Conservation (phyloP, 2,329 filamentous ascomycete species). For the Eutypa lata region DNA sequence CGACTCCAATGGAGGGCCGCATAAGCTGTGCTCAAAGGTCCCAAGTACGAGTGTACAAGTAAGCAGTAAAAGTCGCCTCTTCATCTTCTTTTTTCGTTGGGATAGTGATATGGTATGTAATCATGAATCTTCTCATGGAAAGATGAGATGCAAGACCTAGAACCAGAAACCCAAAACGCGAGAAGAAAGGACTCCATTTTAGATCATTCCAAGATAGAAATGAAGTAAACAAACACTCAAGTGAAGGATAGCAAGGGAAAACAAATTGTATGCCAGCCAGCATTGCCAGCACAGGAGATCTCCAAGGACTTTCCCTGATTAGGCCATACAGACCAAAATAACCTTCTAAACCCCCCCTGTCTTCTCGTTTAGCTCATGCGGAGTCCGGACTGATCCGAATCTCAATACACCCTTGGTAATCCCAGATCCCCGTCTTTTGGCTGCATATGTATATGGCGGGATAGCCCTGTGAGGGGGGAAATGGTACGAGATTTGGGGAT, state of each 20-base stretch:
- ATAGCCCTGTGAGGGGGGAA: background rate
- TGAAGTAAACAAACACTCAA: too few relatives aligned
- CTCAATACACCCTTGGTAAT: background rate
- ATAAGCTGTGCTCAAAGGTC: background rate
- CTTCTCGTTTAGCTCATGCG: background rate
- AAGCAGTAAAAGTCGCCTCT: too few relatives aligned
- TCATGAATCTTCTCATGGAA: background rate
- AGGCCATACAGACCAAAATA: background rate
- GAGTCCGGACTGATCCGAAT: conserved; percentile 1
- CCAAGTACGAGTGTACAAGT: too few relatives aligned
- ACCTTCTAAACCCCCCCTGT: background rate
- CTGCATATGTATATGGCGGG: background rate
- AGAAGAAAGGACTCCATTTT: too few relatives aligned
- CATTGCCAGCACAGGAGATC: background rate
- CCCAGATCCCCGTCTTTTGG: background rate
- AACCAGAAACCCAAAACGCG: too few relatives aligned
- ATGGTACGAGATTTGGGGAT: background rate
- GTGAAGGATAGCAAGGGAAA: background rate
- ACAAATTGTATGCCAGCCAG: background rate
- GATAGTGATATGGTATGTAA: background rate
- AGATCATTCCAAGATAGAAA: too few relatives aligned
- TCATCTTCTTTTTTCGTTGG: background rate
- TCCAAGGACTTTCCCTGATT: background rate
- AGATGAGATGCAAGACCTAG: background rate
- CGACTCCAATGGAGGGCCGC: background rate